A percentile compares a stretch with the other conserved stretches of the same genome.
These are phyloP conservation scores for Aegilops umbellulata DNA, from an alignment of 176 grass and related monocot species.

Conservation along the genomic window DNA sequence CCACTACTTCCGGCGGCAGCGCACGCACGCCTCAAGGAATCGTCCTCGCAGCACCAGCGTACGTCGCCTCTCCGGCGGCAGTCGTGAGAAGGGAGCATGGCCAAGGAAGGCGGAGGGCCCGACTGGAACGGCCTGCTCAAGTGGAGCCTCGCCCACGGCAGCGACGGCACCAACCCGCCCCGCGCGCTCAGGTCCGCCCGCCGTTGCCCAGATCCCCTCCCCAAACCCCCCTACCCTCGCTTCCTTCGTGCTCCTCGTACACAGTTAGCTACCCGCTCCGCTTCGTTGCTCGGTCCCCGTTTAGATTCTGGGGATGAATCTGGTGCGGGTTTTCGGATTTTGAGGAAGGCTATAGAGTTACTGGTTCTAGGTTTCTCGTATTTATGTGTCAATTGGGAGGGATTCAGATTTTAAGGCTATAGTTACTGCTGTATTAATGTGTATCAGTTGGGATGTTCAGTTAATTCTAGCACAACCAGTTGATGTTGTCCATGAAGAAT, in stretches of 20 bases:
- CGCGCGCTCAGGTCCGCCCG: constrained; percentile 43
- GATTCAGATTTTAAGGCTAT: not conserved
- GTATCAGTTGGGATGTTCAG: not conserved
- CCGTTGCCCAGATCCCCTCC: not conserved
- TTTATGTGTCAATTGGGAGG: not conserved
- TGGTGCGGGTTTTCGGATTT: not conserved
- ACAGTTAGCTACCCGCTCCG: not conserved
- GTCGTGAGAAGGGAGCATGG: constrained; percentile 34
- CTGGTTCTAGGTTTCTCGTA: not conserved
- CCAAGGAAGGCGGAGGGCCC: constrained; percentile 60
- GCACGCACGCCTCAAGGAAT: no score
- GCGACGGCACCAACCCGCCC: constrained; percentile 60
- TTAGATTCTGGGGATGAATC: not conserved
- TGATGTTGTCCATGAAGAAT: not conserved
- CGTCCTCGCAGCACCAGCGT: no score
- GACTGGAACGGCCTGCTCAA: constrained; percentile 98
- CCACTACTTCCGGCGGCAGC: no score
- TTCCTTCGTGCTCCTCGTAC: not conserved
- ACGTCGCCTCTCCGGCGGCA: not conserved
- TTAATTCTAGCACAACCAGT: not conserved
- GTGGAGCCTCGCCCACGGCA: constrained; percentile 87
- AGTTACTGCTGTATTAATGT: no score
- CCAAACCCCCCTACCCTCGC: not conserved
- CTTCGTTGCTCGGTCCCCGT: not conserved
- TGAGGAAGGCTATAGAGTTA: not conserved